Evolutionary conservation across 23 red algal species (phyloP).

Genomic region (Agarophyton chilense): DNA sequence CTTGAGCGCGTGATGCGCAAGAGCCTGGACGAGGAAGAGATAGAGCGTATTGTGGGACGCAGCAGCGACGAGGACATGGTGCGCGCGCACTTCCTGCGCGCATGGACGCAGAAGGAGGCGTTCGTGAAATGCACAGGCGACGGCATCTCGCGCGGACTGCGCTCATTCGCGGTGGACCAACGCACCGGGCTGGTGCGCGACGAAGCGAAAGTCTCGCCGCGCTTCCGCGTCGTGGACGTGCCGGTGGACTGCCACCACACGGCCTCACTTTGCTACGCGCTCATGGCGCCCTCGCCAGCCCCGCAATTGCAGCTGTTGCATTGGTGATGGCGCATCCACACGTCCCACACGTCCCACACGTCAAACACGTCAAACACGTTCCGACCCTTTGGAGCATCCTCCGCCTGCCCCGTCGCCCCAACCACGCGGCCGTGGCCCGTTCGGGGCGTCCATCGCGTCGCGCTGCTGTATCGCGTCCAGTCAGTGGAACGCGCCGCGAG

Average conservation of each 20-base stretch:
- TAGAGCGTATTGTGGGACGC: neutral
- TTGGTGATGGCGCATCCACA: neutral
- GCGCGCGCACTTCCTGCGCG: neutral
- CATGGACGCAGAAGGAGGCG: conserved; percentile 76
- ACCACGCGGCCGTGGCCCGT: neutral
- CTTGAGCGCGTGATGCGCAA: neutral
- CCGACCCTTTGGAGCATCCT: no score
- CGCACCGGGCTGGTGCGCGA: conserved; percentile 15
- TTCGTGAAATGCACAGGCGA: conserved; percentile 65
- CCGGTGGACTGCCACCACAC: neutral
- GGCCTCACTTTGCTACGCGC: neutral
- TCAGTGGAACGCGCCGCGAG: neutral
- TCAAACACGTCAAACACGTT: no score
- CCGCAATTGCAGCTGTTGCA: neutral
- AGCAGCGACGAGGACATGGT: neutral
- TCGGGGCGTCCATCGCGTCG: neutral
- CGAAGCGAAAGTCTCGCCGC: neutral
- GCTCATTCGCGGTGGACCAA: conserved; percentile 51
- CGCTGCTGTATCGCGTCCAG: neutral
- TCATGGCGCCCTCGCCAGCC: neutral
- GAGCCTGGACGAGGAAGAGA: neutral
- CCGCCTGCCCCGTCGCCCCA: no score
- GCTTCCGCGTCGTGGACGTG: neutral
- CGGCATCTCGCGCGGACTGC: conserved; percentile 58
- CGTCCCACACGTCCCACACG: no score